Conservation (phyloP, 108 stramenopile species). For the Parietichytrium sp. region DNA sequence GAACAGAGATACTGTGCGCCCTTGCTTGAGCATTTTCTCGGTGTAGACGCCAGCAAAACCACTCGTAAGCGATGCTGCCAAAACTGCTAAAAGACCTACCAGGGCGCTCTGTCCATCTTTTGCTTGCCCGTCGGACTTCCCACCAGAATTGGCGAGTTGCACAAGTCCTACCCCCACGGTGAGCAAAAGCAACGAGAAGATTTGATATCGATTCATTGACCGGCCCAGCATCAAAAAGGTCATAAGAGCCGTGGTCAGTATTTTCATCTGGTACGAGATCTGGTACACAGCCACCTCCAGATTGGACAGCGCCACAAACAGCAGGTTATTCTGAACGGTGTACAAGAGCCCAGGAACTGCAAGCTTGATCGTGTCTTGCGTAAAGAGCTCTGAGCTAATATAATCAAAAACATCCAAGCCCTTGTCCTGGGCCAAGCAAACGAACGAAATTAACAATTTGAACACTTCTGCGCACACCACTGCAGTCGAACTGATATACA, state of each 20-base stretch:
- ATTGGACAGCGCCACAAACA: slow-evolving; percentile 89
- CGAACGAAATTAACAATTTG: not conserved
- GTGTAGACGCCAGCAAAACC: slow-evolving; percentile 36
- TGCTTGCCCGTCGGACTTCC: not conserved
- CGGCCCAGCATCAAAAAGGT: slow-evolving; percentile 77
- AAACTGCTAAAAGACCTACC: not conserved
- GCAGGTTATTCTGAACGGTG: slow-evolving; percentile 93
- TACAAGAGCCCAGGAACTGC: slow-evolving; percentile 92
- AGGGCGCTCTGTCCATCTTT: not conserved
- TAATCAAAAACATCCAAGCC: not conserved
- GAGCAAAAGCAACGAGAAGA: not conserved
- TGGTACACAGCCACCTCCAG: slow-evolving; percentile 95
- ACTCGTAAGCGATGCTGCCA: not conserved
- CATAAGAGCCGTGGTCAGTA: slow-evolving; percentile 94
- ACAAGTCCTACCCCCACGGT: not conserved
- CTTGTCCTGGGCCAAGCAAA: not conserved
- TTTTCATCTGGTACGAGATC: slow-evolving; percentile 96
- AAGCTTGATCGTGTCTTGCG: slow-evolving; percentile 77
- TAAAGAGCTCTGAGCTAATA: not conserved
- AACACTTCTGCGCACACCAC: slow-evolving; percentile 26
- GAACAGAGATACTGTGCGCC: slow-evolving; percentile 35
- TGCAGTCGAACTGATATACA: slow-evolving; percentile 30
- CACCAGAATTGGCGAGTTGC: not conserved
- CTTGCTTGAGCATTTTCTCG: slow-evolving; percentile 37
- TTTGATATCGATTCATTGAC: not conserved